These are phyloP conservation scores for Houttuynia cordata DNA, from an alignment of 164 flowering plant genomes.

Conservation along the genomic window DNA sequence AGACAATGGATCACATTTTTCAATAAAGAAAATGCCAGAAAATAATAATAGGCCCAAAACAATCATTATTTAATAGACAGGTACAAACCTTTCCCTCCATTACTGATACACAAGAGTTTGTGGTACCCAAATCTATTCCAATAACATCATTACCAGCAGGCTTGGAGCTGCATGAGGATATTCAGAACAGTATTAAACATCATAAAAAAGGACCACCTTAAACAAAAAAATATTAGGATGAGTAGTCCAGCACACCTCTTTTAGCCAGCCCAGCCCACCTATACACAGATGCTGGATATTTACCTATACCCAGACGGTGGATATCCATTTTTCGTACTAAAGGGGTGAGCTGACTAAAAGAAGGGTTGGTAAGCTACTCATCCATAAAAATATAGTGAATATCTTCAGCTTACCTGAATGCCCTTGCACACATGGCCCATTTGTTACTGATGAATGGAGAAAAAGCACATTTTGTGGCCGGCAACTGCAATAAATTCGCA, in stretches of 20 bases:
- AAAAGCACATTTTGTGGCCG: too few species aligned
- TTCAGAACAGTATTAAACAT: background rate
- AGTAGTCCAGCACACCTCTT: too few species aligned
- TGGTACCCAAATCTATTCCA: conserved; percentile 83
- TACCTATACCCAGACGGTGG: too few species aligned
- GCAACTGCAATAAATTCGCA: too few species aligned
- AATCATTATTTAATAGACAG: background rate
- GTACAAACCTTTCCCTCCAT: conserved; percentile 70
- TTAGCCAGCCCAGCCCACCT: too few species aligned
- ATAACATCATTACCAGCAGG: conserved; percentile 64
- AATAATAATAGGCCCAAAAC: background rate
- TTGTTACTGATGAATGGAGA: conserved; percentile 11
- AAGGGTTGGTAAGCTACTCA: too few species aligned
- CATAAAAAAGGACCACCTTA: background rate
- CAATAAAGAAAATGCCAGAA: too few species aligned
- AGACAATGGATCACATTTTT: background rate
- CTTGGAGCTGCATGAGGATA: conserved; percentile 28
- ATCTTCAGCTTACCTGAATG: conserved; percentile 44
- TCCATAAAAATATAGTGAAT: too few species aligned
- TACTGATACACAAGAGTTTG: conserved; percentile 71
- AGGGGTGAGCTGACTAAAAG: too few species aligned
- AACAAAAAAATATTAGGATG: too few species aligned
- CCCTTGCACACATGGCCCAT: conserved; percentile 35
- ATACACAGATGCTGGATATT: too few species aligned
- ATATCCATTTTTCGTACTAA: too few species aligned